A percentile compares a stretch with the other conserved stretches of the same genome.
Evolutionary conservation across 495 filamentous ascomycete species (phyloP).

Genomic region (Podospora tetraspora): DNA sequence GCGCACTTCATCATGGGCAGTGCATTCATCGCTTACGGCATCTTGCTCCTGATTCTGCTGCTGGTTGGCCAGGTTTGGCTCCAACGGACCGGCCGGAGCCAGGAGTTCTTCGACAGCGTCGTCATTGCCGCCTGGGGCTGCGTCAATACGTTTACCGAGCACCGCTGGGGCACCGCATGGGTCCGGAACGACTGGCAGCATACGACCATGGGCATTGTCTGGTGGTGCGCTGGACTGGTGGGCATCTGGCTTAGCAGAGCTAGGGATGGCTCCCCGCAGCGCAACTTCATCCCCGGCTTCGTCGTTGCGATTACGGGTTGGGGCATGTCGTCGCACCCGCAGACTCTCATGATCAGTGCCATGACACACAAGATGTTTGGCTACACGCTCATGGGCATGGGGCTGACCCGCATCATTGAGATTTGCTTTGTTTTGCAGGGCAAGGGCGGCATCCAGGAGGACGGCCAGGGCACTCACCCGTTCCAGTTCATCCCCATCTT

Average conservation of each 20-base stretch:
- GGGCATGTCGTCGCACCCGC: slow-evolving; percentile 87
- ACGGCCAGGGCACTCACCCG: slow-evolving; percentile 60
- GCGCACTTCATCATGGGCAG: slow-evolving; percentile 99
- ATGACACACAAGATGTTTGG: slow-evolving; percentile 91
- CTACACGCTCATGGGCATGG: slow-evolving; percentile 91
- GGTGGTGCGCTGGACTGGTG: slow-evolving; percentile 90
- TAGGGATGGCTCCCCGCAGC: slow-evolving; percentile 75
- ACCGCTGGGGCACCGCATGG: slow-evolving; percentile 87
- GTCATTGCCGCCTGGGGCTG: slow-evolving; percentile 92
- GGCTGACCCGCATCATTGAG: slow-evolving; percentile 78
- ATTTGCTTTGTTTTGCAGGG: slow-evolving; percentile 83
- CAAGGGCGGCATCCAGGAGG: slow-evolving; percentile 52
- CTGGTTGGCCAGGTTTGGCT: slow-evolving; percentile 87
- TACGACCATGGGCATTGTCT: slow-evolving; percentile 94
- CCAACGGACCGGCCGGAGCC: slow-evolving; percentile 73
- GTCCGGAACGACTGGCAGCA: slow-evolving; percentile 95
- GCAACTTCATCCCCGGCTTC: slow-evolving; percentile 87
- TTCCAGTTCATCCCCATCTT: slow-evolving; percentile 92
- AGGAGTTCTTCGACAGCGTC: slow-evolving; percentile 94
- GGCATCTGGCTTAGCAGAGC: slow-evolving; percentile 87
- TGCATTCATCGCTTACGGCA: slow-evolving; percentile 92
- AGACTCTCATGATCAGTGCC: slow-evolving; percentile 73
- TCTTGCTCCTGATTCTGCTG: slow-evolving; percentile 78
- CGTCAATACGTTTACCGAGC: slow-evolving; percentile 97
- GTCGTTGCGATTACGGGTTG: slow-evolving; percentile 92